Base-by-base conservation (phyloP, 257 asterid species). In the Rhazya stricta region DNA sequence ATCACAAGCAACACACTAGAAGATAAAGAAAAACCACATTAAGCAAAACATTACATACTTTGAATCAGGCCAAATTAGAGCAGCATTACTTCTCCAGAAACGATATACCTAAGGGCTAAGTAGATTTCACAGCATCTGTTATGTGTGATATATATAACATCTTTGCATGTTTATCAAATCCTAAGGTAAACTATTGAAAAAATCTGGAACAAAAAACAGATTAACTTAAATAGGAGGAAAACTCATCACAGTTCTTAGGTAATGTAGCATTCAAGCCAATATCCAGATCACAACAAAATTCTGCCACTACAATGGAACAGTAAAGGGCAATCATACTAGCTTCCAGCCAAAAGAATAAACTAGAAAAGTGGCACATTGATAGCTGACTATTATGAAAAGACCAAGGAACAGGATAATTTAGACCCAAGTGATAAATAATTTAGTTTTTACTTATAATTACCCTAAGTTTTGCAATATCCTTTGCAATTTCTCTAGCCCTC, bases 401-500 rank as follows among this genome's bases (percentile, higher is more conserved):
- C 68, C 30, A 76, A 39, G 37, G 54, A 76, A 21, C 23, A 60
- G 11, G 37, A 30, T 50, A 34, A 45, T 13, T 42, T 1, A 16
- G 25, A 48, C 36, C n/a, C 29, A 1, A 39, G 19, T 29, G 42
- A 69, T 27, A 41, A 27, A 34, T 15, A 37, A 58, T n/a, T 57
- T 57, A 12, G 13, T 13, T 56, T 12, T 56, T 71, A 60, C 67
- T 51, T 27, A 71, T 63, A 42, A 71, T 68, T 88, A 94, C 98
- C 98, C 90, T 94, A 79, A 66, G 76, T 71, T 85, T 91, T 11
- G 97, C 97, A 80, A 83, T 82, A 78, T 90, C 96, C 83, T 94
- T 92, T 76, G 97, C 97, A 39, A 85, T 88, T 88, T 92, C 96
- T 74, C 80, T 87, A 63, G 94, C 93, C 85, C 95, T 88, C 97